A percentile compares a stretch with the other conserved stretches of the same genome.
Evolutionary conservation across 108 stramenopile species (phyloP).

Genomic region (Nannochloropsis gaditana): DNA sequence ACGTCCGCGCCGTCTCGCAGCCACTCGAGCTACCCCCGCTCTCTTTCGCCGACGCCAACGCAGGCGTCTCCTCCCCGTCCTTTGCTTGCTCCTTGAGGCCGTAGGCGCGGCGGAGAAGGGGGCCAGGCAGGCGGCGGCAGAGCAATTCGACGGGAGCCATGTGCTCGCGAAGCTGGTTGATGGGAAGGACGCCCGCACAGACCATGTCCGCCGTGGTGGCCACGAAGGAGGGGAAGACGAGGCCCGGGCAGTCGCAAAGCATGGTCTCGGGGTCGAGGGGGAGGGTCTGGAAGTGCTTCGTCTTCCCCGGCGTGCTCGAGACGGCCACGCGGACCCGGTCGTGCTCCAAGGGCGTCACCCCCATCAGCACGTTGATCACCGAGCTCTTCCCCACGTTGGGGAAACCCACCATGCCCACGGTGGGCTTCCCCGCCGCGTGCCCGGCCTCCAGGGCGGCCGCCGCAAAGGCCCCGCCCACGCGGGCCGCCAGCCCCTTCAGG

Average conservation of each 20-base stretch:
- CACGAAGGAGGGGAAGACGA: constrained; percentile 99
- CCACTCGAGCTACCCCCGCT: constrained; percentile 7
- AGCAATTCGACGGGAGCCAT: constrained; percentile 80
- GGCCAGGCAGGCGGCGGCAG: constrained; percentile 75
- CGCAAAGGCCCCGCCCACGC: constrained; percentile 57
- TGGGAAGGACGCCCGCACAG: constrained; percentile 91
- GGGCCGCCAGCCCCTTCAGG: constrained; percentile 62
- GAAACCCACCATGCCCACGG: constrained; percentile 91
- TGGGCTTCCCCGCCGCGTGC: constrained; percentile 17
- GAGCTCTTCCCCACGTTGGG: constrained; percentile 96
- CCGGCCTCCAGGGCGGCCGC: constrained; percentile 3
- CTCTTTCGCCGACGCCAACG: no score
- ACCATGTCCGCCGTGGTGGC: constrained; percentile 84
- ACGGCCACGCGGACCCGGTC: constrained; percentile 80
- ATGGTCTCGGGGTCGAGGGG: constrained; percentile 71
- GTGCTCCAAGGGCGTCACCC: constrained; percentile 75
- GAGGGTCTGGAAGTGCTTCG: constrained; percentile 98
- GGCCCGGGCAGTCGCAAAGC: constrained; percentile 98
- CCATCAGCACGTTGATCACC: constrained; percentile 92
- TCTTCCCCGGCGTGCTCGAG: constrained; percentile 95
- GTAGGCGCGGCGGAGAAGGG: constrained; percentile 55
- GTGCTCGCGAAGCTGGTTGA: constrained; percentile 93
- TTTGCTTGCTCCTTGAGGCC: background rate
- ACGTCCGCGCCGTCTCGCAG: constrained; percentile 39
- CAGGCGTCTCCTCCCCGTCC: background rate